Base-by-base conservation (phyloP, 1,284 basidiomycete genomes). In the Porodaedalea pini region DNA sequence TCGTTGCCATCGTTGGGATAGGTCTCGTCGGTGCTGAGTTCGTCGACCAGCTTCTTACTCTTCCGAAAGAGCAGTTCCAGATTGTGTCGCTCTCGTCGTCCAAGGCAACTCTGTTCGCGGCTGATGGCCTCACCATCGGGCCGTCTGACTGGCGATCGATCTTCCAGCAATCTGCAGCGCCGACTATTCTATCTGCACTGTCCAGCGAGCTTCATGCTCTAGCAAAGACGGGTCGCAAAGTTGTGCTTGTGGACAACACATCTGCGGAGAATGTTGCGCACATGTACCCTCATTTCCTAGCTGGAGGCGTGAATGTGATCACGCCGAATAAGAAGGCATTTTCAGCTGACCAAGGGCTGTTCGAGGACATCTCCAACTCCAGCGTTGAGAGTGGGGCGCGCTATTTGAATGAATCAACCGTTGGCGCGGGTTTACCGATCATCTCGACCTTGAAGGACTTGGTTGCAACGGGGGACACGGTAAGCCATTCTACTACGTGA, bases 301-400 rank as follows among this genome's bases (percentile, higher is more conserved):
- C 77, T 54, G 81, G 81, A 5, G 94, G 94, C 6, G 81, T 98
- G 55, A 84, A 88, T 69, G 83, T 99, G 62, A 87, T 97, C 44
- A 99, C 96, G 0, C 96, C 97, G 13, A 99, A 98, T 80, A 99
- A 99, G 74, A 98, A 98, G 75, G 96, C 90, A 0, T 93, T 90
- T 69, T 96, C 93, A 3, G 86, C 89, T 0, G 77, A 82, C n/a
- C 74, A 88, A 32, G 68, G 68, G 15, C 75, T 98, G 39, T 98
- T 90, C 70, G 75, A 89, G 56, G 71, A 76, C 39, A 94, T 98
- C 64, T 64, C 87, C 34, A 67, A 70, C 10, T 81, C 84, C 0
- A 78, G 75, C 53, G 70, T 73, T 48, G 75, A 76, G 59, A 80
- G 80, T 56, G 82, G 90, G 39, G 79, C 83, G 19, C 77, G 85